Conservation (phyloP, 2,329 filamentous ascomycete genomes). For the Beauveria varroae region DNA sequence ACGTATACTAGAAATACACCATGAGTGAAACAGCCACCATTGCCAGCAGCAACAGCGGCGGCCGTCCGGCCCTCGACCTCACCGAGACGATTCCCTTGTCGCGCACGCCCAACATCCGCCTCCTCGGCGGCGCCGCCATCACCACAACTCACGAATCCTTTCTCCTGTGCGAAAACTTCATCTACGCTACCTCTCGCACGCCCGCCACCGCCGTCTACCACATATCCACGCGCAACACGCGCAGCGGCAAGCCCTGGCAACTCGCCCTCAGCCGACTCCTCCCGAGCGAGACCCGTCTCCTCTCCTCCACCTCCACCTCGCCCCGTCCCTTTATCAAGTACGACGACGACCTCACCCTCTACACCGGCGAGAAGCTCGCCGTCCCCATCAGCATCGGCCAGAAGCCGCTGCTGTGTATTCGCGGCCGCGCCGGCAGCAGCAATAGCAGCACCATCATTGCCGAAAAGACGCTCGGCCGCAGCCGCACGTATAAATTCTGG, state of each 20-base stretch:
- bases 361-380: conserved; percentile 1
- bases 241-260: conserved; percentile 1
- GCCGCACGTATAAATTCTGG: neutral
- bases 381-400: conserved; percentile 4
- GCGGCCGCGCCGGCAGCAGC: neutral
- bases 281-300: conserved; percentile 2
- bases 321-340: neutral
- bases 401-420: conserved; percentile 4
- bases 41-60: neutral
- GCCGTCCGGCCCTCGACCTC: neutral
- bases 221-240: conserved; percentile 5
- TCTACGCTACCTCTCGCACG: neutral
- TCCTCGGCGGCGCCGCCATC: neutral
- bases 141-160: neutral
- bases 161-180: neutral
- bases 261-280: conserved; percentile 1
- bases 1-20: neutral
- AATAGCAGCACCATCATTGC: neutral
- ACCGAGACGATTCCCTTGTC: neutral
- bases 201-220: conserved; percentile 2
- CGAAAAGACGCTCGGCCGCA: neutral
- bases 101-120: neutral
- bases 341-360: conserved; percentile 7
- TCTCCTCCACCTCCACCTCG: neutral
- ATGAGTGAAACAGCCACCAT: conserved; percentile 8